These are phyloP conservation scores for Thelonectria olida DNA, from an alignment of 2,329 filamentous ascomycete genomes.

Conservation along the genomic window DNA sequence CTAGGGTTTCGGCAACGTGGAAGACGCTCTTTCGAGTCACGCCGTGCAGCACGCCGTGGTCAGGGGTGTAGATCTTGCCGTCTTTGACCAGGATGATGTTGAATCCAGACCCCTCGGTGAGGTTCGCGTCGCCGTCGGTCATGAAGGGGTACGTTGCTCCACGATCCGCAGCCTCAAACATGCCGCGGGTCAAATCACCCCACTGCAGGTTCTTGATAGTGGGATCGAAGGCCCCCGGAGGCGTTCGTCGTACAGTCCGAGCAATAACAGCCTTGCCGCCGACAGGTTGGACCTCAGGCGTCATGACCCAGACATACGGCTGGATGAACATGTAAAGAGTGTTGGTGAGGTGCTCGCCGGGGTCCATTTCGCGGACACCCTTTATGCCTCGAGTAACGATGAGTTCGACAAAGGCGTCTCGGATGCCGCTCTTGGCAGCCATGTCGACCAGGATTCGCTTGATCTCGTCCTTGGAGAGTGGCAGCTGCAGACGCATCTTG, in stretches of 20 bases:
- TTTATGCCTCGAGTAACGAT: conserved; percentile 60
- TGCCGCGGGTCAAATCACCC: conserved; percentile 56
- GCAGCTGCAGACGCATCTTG: conserved; percentile 56
- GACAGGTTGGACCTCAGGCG: conserved; percentile 50
- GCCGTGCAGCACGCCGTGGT: conserved; percentile 57
- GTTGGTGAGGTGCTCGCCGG: conserved; percentile 50
- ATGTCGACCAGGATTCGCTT: conserved; percentile 53
- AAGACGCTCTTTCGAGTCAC: conserved; percentile 59
- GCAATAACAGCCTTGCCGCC: conserved; percentile 56
- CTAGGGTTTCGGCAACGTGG: conserved; percentile 48
- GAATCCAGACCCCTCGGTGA: conserved; percentile 61
- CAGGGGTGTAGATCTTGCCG: conserved; percentile 54
- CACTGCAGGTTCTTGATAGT: conserved; percentile 63
- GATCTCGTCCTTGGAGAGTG: conserved; percentile 51
- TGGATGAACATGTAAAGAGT: conserved; percentile 59
- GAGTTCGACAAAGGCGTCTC: conserved; percentile 59
- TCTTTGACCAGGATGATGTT: conserved; percentile 59
- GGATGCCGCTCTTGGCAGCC: conserved; percentile 55
- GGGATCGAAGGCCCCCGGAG: conserved; percentile 58
- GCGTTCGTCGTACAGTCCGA: conserved; percentile 54
- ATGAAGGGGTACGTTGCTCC: conserved; percentile 58
- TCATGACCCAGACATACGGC: conserved; percentile 62
- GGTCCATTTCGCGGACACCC: conserved; percentile 48
- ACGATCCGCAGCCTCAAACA: conserved; percentile 58
- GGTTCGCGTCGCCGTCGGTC: conserved; percentile 58